These are phyloP conservation scores for Saccharomycopsis lassenensis DNA, from an alignment of 805 yeast species.

Conservation along the genomic window DNA sequence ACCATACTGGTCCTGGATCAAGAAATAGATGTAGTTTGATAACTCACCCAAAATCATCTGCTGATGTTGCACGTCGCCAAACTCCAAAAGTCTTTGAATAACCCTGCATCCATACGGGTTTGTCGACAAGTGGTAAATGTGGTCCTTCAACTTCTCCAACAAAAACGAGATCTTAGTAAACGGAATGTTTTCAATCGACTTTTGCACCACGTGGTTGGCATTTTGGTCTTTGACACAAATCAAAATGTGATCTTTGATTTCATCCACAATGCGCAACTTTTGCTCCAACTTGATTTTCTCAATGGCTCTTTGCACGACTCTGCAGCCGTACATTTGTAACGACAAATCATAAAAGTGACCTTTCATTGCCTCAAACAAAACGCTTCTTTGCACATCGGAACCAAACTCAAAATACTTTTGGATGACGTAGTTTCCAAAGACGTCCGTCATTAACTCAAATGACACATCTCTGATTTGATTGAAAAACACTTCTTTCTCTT, in stretches of 20 bases:
- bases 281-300: conserved; percentile 57
- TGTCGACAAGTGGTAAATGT: conserved; percentile 75
- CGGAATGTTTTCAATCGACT: conserved; percentile 81
- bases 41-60: conserved; percentile 57
- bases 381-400: conserved; percentile 51
- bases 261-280: conserved; percentile 58
- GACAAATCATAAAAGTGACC: conserved; percentile 69
- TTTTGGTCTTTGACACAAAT: conserved; percentile 87
- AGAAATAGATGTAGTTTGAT: conserved; percentile 55
- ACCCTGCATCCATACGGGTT: conserved; percentile 98
- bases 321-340: conserved; percentile 94
- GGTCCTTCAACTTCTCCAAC: conserved; percentile 54
- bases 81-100: conserved; percentile 83
- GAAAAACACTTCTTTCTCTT: conserved; percentile 72
- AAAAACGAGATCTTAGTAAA: conserved; percentile 60
- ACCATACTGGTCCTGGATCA: conserved; percentile 95
- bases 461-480: conserved; percentile 70
- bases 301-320: conserved; percentile 91
- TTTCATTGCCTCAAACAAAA: conserved; percentile 58
- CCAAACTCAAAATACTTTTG: conserved; percentile 91
- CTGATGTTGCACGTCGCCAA: conserved; percentile 57
- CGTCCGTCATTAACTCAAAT: conserved; percentile 83
- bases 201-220: conserved; percentile 96
- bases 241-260: conserved; percentile 50
- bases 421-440: conserved; percentile 93